phyloP scores from a whole-genome alignment of 176 grass and related monocot species.

The Phoenix dactylifera region DNA sequence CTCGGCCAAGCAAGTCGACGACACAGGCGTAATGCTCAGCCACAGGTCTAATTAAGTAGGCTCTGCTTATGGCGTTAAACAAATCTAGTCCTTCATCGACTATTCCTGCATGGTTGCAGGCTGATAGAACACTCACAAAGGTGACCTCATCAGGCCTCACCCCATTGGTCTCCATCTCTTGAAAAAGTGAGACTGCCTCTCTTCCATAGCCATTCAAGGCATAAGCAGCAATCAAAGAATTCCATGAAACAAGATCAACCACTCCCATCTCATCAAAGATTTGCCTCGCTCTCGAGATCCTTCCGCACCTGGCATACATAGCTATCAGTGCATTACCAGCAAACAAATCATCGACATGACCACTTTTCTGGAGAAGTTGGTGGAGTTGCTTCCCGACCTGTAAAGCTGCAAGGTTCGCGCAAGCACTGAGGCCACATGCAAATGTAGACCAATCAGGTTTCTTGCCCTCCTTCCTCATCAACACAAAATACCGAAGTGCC shows the following conservation, averaged over 20 bases:
- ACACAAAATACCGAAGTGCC: conserved; percentile 31
- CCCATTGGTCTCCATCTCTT: conserved; percentile 26
- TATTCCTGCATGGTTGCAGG: conserved; percentile 39
- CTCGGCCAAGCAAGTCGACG: conserved; percentile 47
- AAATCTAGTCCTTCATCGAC: conserved; percentile 37
- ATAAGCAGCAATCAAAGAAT: conserved; percentile 50
- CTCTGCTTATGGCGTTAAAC: conserved; percentile 31
- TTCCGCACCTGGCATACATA: conserved; percentile 45
- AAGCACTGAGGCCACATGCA: conserved; percentile 36
- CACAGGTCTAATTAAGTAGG: conserved; percentile 24
- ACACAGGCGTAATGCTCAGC: conserved; percentile 65
- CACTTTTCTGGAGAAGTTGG: conserved; percentile 31
- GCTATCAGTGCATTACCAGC: conserved; percentile 43
- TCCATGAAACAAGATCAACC: conserved; percentile 52
- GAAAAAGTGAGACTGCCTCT: conserved; percentile 29
- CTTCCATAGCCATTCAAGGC: conserved; percentile 42
- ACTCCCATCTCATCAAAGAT: conserved; percentile 42
- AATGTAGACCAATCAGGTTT: conserved; percentile 50
- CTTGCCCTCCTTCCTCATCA: conserved; percentile 31
- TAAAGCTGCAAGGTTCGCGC: conserved; percentile 36
- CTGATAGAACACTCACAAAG: conserved; percentile 38
- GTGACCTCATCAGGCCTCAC: conserved; percentile 42
- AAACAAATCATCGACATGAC: conserved; percentile 24
- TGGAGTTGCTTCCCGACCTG: conserved; percentile 38
- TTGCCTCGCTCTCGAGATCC: conserved; percentile 31